These are phyloP conservation scores for Babesia ovis DNA, from an alignment of 169 alveolate species.

Conservation along the genomic window DNA sequence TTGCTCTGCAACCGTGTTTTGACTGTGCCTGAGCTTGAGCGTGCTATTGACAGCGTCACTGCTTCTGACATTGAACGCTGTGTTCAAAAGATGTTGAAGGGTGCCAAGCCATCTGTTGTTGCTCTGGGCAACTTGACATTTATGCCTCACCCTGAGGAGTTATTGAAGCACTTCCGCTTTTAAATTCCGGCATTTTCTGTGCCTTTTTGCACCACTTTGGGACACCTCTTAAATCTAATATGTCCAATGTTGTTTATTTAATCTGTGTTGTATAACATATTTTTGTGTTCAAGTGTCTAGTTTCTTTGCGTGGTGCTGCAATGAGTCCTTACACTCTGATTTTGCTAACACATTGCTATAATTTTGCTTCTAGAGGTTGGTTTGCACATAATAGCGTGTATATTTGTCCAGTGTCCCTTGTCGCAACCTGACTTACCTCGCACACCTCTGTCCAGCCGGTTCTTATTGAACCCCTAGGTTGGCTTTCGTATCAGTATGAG, in stretches of 20 bases:
- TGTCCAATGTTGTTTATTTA: no score
- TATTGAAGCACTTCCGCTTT: constrained; percentile 34
- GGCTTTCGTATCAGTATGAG: no score
- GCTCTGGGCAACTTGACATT: constrained; percentile 77
- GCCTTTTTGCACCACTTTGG: no score
- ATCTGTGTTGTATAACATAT: no score
- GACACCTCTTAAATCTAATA: no score
- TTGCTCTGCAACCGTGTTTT: constrained; percentile 75
- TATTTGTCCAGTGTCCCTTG: no score
- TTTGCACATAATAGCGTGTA: no score
- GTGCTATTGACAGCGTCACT: constrained; percentile 76
- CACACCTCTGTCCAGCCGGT: no score
- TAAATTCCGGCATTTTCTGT: no score
- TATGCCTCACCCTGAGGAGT: constrained; percentile 81
- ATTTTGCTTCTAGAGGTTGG: not conserved
- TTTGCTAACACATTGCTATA: not conserved
- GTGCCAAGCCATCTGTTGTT: constrained; percentile 77
- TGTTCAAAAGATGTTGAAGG: constrained; percentile 64
- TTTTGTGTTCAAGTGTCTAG: no score
- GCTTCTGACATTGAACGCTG: constrained; percentile 70
- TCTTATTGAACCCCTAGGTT: no score
- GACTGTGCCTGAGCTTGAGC: constrained; percentile 72
- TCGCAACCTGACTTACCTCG: no score
- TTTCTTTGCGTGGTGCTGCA: not conserved
- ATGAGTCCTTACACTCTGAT: not conserved